Evolutionary conservation across 2,329 filamentous ascomycete species (phyloP), one percentile per base, ranked within the genome.

Genomic region (Colletotrichum coccodes): DNA sequence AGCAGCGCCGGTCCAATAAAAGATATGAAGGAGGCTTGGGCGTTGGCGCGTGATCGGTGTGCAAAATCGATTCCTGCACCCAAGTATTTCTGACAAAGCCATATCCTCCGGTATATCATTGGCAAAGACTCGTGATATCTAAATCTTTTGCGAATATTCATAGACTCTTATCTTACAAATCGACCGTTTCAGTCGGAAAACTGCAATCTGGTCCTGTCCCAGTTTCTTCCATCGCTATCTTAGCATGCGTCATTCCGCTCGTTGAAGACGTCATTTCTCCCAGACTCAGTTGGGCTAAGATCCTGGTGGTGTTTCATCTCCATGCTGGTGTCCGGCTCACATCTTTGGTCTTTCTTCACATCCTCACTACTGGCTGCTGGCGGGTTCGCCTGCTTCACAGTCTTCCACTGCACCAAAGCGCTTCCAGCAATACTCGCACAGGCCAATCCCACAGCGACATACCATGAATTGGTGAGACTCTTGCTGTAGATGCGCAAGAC

Each of bases 261-360:
- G 6, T 62, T 62, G 11, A 62, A 62, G 6, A 62, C 28, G 26
- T 62, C 49, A 5, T 42, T 32, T 42, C 18, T 42, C 7, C 9
- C 30, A n/a, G 49, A 62, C 4, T 32, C 34, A 11, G 50, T 57
- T 12, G 34, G 34, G 5, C 61, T 59, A 12, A 42, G 53, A 30
- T 64, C 61, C 16, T 44, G 53, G n/a, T 64, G 52, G 14, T 58
- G 40, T 11, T 53, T 53, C 62, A 64, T 60, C 12, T 64, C 54
- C 46, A 64, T 32, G 6, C 21, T 14, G 9, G 3, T 46, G 16
- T 12, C 12, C 8, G 11, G 12, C n/a, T 32, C 49, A 18, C 14
- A 12, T 28, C 42, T 34, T 1, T 9, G 2, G 16, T 40, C 26
- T 6, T n/a, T 56, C n/a, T 23, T 28, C 6, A 28, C 52, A 21